These are phyloP conservation scores for Tuber brumale DNA, from an alignment of 495 filamentous ascomycete genomes.

Conservation along the genomic window DNA sequence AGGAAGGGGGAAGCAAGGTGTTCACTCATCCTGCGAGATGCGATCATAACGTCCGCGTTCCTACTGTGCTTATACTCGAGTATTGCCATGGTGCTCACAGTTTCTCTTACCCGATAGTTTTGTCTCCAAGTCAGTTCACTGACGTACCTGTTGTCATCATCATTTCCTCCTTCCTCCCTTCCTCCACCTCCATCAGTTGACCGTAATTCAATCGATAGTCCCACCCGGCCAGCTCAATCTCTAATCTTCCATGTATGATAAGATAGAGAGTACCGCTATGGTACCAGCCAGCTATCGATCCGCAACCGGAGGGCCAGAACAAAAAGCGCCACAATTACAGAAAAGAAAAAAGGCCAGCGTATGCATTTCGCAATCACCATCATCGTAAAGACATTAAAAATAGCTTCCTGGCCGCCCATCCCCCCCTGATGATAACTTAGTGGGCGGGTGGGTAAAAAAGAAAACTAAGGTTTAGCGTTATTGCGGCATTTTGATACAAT, in stretches of 20 bases:
- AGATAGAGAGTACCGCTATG: background rate
- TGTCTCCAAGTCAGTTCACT: background rate
- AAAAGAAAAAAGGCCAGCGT: background rate
- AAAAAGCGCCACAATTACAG: background rate
- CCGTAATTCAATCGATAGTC: background rate
- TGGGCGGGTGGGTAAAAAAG: background rate
- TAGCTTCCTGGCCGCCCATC: background rate
- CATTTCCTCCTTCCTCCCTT: background rate
- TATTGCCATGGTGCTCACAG: background rate
- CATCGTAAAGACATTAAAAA: background rate
- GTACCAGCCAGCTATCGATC: background rate
- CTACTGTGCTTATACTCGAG: no score
- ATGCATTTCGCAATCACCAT: constrained; percentile 1
- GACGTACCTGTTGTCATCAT: constrained; percentile 3
- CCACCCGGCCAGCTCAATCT: background rate
- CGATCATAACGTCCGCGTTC: background rate
- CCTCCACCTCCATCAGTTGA: background rate
- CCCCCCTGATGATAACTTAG: background rate
- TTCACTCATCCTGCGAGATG: background rate
- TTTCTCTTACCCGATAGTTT: background rate
- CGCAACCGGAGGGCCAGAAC: background rate
- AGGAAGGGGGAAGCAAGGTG: background rate
- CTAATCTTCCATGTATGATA: background rate
- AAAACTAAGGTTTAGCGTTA: background rate
- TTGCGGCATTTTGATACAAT: background rate